These are phyloP conservation scores for Xerocomus cyaneibrunnescens DNA, from an alignment of 1,284 basidiomycete species.

Conservation along the genomic window DNA sequence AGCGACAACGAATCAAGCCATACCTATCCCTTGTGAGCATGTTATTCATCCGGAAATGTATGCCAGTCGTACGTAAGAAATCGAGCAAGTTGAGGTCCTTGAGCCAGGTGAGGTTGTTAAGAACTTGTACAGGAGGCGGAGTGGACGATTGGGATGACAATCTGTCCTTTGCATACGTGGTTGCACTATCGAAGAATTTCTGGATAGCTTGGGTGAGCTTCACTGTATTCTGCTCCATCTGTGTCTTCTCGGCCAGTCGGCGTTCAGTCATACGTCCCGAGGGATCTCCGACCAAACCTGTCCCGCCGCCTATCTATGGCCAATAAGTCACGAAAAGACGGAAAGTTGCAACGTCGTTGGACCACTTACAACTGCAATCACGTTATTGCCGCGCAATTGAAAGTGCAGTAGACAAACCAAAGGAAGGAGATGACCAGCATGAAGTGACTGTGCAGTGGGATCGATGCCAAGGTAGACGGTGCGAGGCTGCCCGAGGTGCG, in stretches of 20 bases:
- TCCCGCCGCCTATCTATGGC: constrained; percentile 91
- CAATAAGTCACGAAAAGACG: constrained; percentile 1
- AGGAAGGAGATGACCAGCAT: constrained; percentile 93
- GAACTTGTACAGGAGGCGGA: constrained; percentile 45
- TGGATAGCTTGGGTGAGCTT: constrained; percentile 68
- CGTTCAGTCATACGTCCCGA: constrained; percentile 88
- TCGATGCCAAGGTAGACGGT: constrained; percentile 90
- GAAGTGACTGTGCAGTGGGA: constrained; percentile 86
- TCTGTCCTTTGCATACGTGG: constrained; percentile 54
- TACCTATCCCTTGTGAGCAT: constrained; percentile 94
- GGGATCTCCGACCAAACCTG: constrained; percentile 96
- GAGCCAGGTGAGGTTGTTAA: constrained; percentile 90
- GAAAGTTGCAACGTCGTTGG: constrained; percentile 7
- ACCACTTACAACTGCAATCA: constrained; percentile 76
- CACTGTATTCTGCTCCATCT: constrained; percentile 68
- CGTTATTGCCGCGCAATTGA: constrained; percentile 75
- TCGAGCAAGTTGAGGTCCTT: constrained; percentile 73
- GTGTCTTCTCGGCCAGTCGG: constrained; percentile 58
- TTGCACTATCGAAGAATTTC: constrained; percentile 70
- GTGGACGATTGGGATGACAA: constrained; percentile 18
- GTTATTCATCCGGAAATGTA: constrained; percentile 78
- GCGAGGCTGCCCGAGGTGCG: constrained; percentile 40
- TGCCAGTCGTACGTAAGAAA: constrained; percentile 83
- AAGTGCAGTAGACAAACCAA: constrained; percentile 88
- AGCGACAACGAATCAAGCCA: constrained; percentile 18